Percentiles rank a stretch among this genome's conserved stretches.
phyloP scores from a whole-genome alignment of 306 rosid genomes.

The Gillenia trifoliata region DNA sequence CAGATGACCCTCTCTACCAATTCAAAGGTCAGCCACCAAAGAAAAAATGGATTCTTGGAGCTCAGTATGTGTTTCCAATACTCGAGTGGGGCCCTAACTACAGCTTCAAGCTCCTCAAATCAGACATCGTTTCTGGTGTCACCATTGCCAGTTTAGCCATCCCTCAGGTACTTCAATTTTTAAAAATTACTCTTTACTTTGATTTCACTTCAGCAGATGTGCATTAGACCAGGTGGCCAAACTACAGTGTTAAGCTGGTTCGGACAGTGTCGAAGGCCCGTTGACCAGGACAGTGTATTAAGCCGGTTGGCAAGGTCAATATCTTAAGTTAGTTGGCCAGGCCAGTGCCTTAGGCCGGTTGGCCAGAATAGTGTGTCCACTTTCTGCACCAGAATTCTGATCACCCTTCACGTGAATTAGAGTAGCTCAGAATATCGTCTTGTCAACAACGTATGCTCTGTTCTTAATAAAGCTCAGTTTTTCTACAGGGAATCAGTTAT shows the following conservation, averaged over 20 bases:
- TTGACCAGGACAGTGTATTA: no score
- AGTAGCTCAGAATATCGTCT: no score
- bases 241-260: neutral
- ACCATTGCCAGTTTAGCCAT: slow-evolving; percentile 98
- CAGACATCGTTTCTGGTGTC: slow-evolving; percentile 88
- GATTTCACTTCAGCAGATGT: neutral
- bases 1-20: slow-evolving; percentile 91
- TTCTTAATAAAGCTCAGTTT: neutral
- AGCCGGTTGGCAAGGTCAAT: neutral
- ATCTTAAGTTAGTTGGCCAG: neutral
- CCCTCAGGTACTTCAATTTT: slow-evolving; percentile 57
- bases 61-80: slow-evolving; percentile 81
- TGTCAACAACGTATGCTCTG: neutral
- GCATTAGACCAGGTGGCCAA: no score
- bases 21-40: slow-evolving; percentile 64
- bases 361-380: neutral
- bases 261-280: neutral
- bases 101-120: slow-evolving; percentile 62
- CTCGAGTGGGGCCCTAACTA: slow-evolving; percentile 88
- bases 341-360: neutral
- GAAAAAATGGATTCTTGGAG: slow-evolving; percentile 50
- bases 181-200: neutral
- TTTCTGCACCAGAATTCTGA: no score
- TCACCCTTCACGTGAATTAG: no score
- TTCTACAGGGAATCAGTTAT: slow-evolving; percentile 79